Percentiles rank a stretch among this genome's conserved stretches.
These are phyloP conservation scores for Ceratobasidium sp. DNA, from an alignment of 1,284 basidiomycete genomes.

Conservation along the genomic window DNA sequence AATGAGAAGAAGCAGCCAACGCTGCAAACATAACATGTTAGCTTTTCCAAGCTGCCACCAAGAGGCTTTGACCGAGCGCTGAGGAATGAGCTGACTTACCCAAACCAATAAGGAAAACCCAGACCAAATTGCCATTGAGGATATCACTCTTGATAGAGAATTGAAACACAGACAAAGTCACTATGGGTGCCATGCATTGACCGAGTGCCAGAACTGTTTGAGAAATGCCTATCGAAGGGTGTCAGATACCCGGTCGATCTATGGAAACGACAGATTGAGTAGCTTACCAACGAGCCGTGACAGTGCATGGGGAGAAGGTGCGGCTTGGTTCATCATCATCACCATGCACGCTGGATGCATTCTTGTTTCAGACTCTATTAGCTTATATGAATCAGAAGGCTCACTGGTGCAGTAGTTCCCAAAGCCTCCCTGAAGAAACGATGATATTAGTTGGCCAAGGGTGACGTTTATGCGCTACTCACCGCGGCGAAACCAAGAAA, in stretches of 20 bases:
- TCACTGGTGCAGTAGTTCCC: slow-evolving; percentile 32
- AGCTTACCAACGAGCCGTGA: slow-evolving; percentile 26
- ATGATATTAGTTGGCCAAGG: background rate
- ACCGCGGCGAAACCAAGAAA: slow-evolving; percentile 1
- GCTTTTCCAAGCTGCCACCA: background rate
- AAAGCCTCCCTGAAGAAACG: background rate
- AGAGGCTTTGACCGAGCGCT: background rate
- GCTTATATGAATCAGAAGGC: background rate
- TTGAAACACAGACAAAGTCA: slow-evolving; percentile 16
- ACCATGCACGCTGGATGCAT: slow-evolving; percentile 21
- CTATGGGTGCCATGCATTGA: slow-evolving; percentile 34
- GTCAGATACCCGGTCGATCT: background rate
- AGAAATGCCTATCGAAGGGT: slow-evolving; percentile 11
- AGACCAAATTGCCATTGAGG: slow-evolving; percentile 14
- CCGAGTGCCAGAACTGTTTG: slow-evolving; percentile 24
- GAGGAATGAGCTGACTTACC: slow-evolving; percentile 3
- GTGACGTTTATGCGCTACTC: background rate
- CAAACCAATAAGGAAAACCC: slow-evolving; percentile 4
- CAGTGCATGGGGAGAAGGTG: slow-evolving; percentile 21
- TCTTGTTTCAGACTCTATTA: background rate
- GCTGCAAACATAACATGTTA: slow-evolving; percentile 1
- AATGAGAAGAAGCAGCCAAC: slow-evolving; percentile 8
- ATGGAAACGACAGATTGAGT: background rate
- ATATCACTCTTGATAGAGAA: slow-evolving; percentile 35
- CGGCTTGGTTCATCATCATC: slow-evolving; percentile 39